A percentile compares a stretch with the other conserved stretches of the same genome.
Conservation (phyloP, 169 alveolate genomes). For the Babesia gibsoni region DNA sequence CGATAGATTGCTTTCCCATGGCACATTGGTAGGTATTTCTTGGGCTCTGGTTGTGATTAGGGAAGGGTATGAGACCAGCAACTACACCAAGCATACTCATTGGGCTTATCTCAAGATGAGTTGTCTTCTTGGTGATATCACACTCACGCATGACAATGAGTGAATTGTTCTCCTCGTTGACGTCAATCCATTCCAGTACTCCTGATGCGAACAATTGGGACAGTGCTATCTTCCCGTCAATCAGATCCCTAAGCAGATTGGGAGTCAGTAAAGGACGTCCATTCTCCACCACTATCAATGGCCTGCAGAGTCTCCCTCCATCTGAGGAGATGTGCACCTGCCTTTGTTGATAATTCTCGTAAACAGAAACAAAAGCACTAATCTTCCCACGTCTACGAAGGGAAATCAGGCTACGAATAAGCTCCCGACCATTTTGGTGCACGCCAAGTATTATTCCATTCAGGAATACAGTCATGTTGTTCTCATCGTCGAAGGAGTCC, state of each 20-base stretch:
- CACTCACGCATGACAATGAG: conserved; percentile 91
- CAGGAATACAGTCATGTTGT: conserved; percentile 83
- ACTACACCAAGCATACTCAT: conserved; percentile 97
- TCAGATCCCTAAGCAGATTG: conserved; percentile 46
- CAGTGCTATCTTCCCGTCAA: conserved; percentile 76
- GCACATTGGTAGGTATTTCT: conserved; percentile 99
- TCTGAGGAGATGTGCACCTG: conserved; percentile 96
- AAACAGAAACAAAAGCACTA: conserved; percentile 95
- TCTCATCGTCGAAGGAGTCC: conserved; percentile 64
- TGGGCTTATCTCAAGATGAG: conserved; percentile 99
- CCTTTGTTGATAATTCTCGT: conserved; percentile 86
- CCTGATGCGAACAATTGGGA: conserved; percentile 79
- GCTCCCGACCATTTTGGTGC: conserved; percentile 84
- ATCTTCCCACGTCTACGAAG: conserved; percentile 94
- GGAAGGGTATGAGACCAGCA: conserved; percentile 99
- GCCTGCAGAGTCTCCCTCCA: conserved; percentile 98
- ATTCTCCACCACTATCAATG: conserved; percentile 94
- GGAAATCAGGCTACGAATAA: conserved; percentile 86
- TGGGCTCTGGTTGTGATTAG: conserved; percentile 99
- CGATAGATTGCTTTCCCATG: conserved; percentile 99
- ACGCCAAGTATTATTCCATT: conserved; percentile 95
- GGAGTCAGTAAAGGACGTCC: conserved; percentile 81
- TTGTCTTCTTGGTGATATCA: conserved; percentile 87
- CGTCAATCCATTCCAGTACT: conserved; percentile 98
- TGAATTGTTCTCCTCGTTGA: conserved; percentile 97